Conservation (phyloP, 2,329 filamentous ascomycete genomes). For the Aspergillus floridensis region DNA sequence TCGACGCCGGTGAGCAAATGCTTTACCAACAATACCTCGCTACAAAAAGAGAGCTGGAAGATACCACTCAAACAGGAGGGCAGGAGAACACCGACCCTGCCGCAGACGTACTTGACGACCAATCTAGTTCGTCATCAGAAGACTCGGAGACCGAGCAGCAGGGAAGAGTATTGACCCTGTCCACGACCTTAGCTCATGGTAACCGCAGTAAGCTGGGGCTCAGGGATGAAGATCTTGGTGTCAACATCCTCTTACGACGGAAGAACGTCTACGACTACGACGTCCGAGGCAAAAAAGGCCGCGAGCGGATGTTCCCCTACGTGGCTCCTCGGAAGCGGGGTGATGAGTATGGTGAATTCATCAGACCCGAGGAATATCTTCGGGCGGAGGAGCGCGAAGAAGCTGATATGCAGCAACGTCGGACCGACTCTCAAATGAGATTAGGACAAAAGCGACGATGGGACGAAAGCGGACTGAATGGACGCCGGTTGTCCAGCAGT, state of each 20-base stretch:
- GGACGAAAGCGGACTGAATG: conserved; percentile 64
- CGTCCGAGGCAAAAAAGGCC: conserved; percentile 83
- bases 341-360: conserved; percentile 92
- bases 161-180: conserved; percentile 85
- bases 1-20: conserved; percentile 72
- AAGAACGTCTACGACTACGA: conserved; percentile 94
- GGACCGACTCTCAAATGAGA: conserved; percentile 56
- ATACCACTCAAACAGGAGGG: conserved; percentile 69
- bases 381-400: conserved; percentile 87
- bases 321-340: conserved; percentile 72
- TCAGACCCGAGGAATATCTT: conserved; percentile 89
- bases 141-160: conserved; percentile 88
- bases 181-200: conserved; percentile 77
- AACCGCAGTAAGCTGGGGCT: conserved; percentile 81
- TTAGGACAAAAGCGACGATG: conserved; percentile 93
- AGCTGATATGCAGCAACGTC: conserved; percentile 61
- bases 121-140: conserved; percentile 82
- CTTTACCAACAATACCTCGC: conserved; percentile 92
- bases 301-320: conserved; percentile 89
- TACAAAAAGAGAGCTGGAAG: conserved; percentile 81
- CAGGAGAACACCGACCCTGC: conserved; percentile 70
- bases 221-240: conserved; percentile 84
- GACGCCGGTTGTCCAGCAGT: conserved; percentile 41
- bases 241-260: conserved; percentile 84
- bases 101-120: conserved; percentile 69